Percentiles rank a stretch among this genome's conserved stretches.
phyloP scores from a whole-genome alignment of 345 rosid genomes.

The Gossypium stocksii region DNA sequence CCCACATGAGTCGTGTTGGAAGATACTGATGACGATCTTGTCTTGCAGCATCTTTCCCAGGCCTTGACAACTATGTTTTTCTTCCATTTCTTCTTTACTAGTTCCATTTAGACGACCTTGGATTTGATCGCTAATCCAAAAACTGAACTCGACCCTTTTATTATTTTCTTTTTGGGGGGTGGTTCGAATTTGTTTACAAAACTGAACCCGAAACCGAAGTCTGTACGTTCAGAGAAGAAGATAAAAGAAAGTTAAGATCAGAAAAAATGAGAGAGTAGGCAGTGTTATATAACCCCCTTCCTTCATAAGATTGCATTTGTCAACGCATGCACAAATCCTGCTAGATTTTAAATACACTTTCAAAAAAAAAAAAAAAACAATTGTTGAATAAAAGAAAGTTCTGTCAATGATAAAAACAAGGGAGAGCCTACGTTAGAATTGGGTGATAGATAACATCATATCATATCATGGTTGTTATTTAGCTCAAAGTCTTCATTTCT shows the following conservation, averaged over 20 bases:
- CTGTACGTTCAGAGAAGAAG: too few species aligned
- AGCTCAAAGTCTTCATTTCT: too few species aligned
- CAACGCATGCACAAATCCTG: constrained; percentile 29
- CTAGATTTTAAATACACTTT: constrained; percentile 19
- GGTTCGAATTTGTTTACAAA: neutral
- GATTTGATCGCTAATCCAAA: too few species aligned
- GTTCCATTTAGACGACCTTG: constrained; percentile 27
- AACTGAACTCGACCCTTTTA: too few species aligned
- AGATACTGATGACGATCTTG: neutral
- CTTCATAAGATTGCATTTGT: constrained; percentile 13
- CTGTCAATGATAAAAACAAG: neutral
- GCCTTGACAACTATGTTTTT: constrained; percentile 44
- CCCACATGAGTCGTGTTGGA: neutral
- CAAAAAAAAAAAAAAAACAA: too few species aligned
- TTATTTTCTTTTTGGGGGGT: too few species aligned
- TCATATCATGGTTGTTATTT: too few species aligned
- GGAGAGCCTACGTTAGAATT: neutral
- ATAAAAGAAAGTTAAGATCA: too few species aligned
- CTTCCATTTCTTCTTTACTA: constrained; percentile 26
- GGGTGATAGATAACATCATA: too few species aligned
- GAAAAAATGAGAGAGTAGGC: neutral
- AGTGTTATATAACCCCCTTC: constrained; percentile 21
- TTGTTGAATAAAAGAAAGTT: neutral
- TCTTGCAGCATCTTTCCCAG: constrained; percentile 50
- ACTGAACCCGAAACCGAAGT: neutral